These are phyloP conservation scores for Paxillus ammoniavirescens DNA, from an alignment of 768 basidiomycete species.

Conservation along the genomic window DNA sequence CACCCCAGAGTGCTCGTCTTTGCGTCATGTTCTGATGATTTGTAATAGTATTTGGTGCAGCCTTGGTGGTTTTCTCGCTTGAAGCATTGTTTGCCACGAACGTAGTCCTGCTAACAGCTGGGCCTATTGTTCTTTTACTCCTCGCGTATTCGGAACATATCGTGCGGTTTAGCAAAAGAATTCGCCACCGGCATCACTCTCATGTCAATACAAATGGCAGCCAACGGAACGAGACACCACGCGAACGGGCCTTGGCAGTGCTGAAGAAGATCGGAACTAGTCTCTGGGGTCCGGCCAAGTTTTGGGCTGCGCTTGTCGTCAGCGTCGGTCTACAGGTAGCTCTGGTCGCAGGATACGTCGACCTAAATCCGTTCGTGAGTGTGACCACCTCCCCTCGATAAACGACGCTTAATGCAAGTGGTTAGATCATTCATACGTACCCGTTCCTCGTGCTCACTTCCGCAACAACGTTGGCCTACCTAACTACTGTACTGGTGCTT, in stretches of 20 bases:
- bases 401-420: background rate
- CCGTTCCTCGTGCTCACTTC: slow-evolving; percentile 52
- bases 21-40: background rate
- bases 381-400: background rate
- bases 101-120: slow-evolving; percentile 58
- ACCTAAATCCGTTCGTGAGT: slow-evolving; percentile 66
- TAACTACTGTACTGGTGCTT: slow-evolving; percentile 43
- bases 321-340: slow-evolving; percentile 44
- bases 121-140: slow-evolving; percentile 53
- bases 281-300: slow-evolving; percentile 53
- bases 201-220: background rate
- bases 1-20: background rate
- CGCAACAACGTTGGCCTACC: slow-evolving; percentile 48
- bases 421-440: slow-evolving; percentile 60
- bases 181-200: slow-evolving; percentile 11
- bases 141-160: slow-evolving; percentile 38
- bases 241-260: slow-evolving; percentile 21
- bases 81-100: slow-evolving; percentile 52
- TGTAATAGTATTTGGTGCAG: slow-evolving; percentile 53
- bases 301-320: slow-evolving; percentile 58
- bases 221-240: slow-evolving; percentile 4
- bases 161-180: slow-evolving; percentile 16
- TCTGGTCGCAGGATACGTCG: slow-evolving; percentile 47
- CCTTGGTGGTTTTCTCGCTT: slow-evolving; percentile 56
- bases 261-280: slow-evolving; percentile 27